Base-by-base conservation (phyloP, 2,329 filamentous ascomycete genomes). In the Bipolaris cookei region DNA sequence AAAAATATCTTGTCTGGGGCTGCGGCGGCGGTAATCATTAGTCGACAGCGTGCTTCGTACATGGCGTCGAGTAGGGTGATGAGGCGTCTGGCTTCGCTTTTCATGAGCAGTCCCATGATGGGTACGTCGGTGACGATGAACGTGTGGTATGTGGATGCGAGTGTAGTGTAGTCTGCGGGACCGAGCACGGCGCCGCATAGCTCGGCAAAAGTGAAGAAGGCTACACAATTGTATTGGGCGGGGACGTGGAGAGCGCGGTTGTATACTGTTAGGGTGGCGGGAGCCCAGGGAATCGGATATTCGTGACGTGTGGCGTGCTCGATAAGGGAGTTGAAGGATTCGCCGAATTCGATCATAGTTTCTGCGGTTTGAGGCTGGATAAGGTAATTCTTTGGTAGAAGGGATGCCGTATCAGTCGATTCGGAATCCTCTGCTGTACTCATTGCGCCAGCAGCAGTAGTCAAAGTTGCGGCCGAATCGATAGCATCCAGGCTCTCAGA, bases 1-100 rank as follows among this genome's bases (percentile, higher is more conserved):
- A 95, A 94, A 81, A 94, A 93, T 5, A 93, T 80, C 25, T 87
- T 82, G 63, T 94, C 91, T 0, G 90, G 90, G 0, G 85, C 86
- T 2, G 84, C 85, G 38, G 82, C 83, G 1, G 90, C 90, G 18
- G 86, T 82, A 50, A 94, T 82, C 41, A 91, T 76, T 8, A 94
- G 82, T 65, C 91, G 91, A 74, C 90, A 93, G 6, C 88, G 84
- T n/a, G 89, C 88, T 78, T 94, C 90, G 75, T 94, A 94, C 55
- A 75, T 55, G 0, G 90, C 90, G 69, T 95, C 90, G 1, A 94
- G 83, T 1, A 95, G 81, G 0, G 89, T 93, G 70, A 94, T 94
- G 71, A 95, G 87, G 10, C 91, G 84, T 4, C 90, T 82, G 1
- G 91, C 91, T 77, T 94, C 90, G 72, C 93, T 94, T 76, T 92